phyloP scores from a whole-genome alignment of 306 rosid genomes.

The Lathyrus sativus region DNA sequence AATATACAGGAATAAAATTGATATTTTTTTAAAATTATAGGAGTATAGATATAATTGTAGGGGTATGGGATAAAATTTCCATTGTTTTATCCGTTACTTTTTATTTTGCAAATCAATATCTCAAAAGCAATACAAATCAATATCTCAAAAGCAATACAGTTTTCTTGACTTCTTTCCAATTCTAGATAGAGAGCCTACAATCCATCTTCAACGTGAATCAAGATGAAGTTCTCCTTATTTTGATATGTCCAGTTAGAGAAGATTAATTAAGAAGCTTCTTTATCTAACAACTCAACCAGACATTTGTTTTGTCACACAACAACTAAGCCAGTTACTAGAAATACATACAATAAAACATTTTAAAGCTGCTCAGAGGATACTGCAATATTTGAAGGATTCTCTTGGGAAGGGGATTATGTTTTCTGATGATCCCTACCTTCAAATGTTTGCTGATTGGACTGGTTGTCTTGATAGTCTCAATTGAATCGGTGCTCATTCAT shows the following conservation, averaged over 20 bases:
- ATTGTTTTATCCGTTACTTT: too few species aligned
- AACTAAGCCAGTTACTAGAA: too few species aligned
- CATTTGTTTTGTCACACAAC: not conserved
- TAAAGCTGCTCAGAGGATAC: not conserved
- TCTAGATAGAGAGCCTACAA: not conserved
- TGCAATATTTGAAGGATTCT: not conserved
- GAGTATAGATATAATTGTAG: too few species aligned
- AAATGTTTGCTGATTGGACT: not conserved
- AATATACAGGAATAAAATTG: too few species aligned
- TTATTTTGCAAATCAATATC: too few species aligned
- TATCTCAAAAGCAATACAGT: too few species aligned
- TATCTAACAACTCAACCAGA: not conserved
- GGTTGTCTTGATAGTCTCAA: not conserved
- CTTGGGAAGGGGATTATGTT: not conserved
- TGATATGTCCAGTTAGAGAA: not conserved
- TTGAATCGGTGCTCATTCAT: not conserved
- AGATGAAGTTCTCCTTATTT: not conserved
- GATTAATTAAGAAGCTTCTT: not conserved
- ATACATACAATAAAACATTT: too few species aligned
- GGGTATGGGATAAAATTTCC: too few species aligned
- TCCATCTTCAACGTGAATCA: not conserved
- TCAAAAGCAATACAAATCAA: too few species aligned
- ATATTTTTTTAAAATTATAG: too few species aligned
- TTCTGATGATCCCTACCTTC: not conserved
- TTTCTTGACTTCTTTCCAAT: too few species aligned